Evolutionary conservation across 345 rosid genomes (phyloP).

Genomic region (Populus nigra): DNA sequence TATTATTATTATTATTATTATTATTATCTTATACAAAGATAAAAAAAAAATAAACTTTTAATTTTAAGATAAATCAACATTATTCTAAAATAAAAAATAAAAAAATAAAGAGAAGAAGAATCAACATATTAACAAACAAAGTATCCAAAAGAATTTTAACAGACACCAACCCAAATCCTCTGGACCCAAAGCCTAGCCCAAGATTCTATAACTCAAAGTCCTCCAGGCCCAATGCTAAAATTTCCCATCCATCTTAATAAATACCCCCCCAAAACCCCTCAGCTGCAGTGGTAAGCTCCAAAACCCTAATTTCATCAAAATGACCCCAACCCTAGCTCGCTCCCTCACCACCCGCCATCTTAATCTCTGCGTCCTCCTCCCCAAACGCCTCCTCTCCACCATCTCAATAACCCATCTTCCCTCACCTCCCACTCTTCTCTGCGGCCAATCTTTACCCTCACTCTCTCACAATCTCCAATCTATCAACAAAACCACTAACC

Average conservation of each 20-base stretch:
- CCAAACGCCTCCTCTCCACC: conserved; percentile 45
- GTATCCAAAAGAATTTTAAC: too few species aligned
- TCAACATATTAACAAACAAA: too few species aligned
- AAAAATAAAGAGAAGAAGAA: too few species aligned
- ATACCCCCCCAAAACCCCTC: background rate
- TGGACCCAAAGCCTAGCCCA: background rate
- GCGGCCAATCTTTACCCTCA: conserved; percentile 43
- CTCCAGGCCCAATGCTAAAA: background rate
- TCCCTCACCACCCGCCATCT: conserved; percentile 46
- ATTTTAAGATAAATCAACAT: too few species aligned
- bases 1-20: too few species aligned
- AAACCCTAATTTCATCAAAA: background rate
- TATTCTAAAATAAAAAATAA: too few species aligned
- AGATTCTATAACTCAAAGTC: background rate
- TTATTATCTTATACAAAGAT: too few species aligned
- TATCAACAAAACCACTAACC: conserved; percentile 5
- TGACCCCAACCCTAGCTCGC: conserved; percentile 68
- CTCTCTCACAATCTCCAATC: conserved; percentile 25
- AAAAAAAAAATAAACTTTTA: too few species aligned
- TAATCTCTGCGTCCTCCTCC: conserved; percentile 22
- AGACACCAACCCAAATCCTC: too few species aligned
- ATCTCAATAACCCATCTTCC: background rate
- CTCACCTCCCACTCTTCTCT: conserved; percentile 23
- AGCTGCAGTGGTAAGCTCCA: background rate
- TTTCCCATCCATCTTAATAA: background rate